phyloP scores from a whole-genome alignment of 2,329 filamentous ascomycete species.

The Piedraia hortae region DNA sequence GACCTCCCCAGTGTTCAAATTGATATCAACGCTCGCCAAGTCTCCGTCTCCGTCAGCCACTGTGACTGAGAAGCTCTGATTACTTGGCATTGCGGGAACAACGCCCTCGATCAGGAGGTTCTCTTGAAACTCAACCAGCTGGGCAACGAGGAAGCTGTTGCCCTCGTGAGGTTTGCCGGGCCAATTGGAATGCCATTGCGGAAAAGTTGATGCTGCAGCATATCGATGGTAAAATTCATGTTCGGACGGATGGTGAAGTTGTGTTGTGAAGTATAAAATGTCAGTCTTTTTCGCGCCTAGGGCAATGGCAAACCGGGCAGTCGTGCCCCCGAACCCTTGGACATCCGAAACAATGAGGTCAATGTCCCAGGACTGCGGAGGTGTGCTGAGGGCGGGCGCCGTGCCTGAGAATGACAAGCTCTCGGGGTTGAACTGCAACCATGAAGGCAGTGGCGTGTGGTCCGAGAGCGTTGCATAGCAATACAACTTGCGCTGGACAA shows the following conservation, averaged over 20 bases:
- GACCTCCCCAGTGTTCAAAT: slow-evolving; percentile 10
- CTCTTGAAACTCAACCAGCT: slow-evolving; percentile 37
- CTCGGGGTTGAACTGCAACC: slow-evolving; percentile 45
- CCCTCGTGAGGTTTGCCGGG: too few species aligned
- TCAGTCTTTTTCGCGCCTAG: slow-evolving; percentile 49
- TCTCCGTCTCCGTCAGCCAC: slow-evolving; percentile 33
- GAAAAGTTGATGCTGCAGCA: too few species aligned
- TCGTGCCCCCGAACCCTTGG: slow-evolving; percentile 43
- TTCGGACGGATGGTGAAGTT: too few species aligned
- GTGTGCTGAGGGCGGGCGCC: slow-evolving; percentile 37
- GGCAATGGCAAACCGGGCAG: slow-evolving; percentile 39
- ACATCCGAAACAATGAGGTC: slow-evolving; percentile 54
- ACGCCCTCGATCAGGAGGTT: slow-evolving; percentile 37
- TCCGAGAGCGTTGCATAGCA: slow-evolving; percentile 56
- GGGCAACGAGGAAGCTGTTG: slow-evolving; percentile 29
- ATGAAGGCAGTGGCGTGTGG: slow-evolving; percentile 62
- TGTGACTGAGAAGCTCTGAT: slow-evolving; percentile 33
- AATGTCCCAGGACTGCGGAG: slow-evolving; percentile 45
- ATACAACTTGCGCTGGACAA: slow-evolving; percentile 21
- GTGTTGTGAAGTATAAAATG: slow-evolving; percentile 36
- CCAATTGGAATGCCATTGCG: too few species aligned
- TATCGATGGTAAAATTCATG: slow-evolving; percentile 15
- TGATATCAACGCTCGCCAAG: slow-evolving; percentile 26
- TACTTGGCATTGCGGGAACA: slow-evolving; percentile 29
- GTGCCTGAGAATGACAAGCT: slow-evolving; percentile 41